A percentile compares a stretch with the other conserved stretches of the same genome.
Conservation (phyloP, 306 rosid genomes). For the Vachellia pachyceras region DNA sequence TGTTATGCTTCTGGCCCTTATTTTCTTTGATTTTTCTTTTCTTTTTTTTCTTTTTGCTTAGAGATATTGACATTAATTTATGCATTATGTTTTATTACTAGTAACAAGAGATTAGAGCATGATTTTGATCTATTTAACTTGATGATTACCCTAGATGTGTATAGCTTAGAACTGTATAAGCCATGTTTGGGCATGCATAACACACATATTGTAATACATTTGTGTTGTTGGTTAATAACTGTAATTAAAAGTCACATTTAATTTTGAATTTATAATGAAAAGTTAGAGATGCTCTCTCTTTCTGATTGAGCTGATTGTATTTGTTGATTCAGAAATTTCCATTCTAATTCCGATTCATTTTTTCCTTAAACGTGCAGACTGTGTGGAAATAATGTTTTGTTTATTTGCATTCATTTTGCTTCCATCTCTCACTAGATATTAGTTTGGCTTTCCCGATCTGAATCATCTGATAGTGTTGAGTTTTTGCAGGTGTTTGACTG, state of each 20-base stretch:
- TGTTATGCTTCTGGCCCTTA: conserved; percentile 21
- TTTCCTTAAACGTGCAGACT: not conserved
- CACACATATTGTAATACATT: not conserved
- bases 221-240: not conserved
- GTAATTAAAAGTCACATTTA: not conserved
- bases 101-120: not conserved
- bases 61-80: conserved; percentile 5
- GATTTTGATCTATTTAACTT: not conserved
- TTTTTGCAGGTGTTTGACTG: conserved; percentile 81
- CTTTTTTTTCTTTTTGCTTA: not conserved
- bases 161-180: not conserved
- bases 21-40: not conserved
- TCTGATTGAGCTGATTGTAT: not conserved
- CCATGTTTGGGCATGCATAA: not conserved
- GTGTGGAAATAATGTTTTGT: not conserved
- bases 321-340: conserved; percentile 3
- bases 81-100: conserved; percentile 11
- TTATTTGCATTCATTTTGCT: conserved; percentile 1
- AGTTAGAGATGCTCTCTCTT: not conserved
- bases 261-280: conserved; percentile 14
- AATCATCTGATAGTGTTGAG: conserved; percentile 22
- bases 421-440: conserved; percentile 12
- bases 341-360: not conserved
- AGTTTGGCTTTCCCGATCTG: conserved; percentile 27
- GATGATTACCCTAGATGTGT: not conserved